Evolutionary conservation across 2,329 filamentous ascomycete genomes (phyloP).

Genomic region (Didymella segeticola): DNA sequence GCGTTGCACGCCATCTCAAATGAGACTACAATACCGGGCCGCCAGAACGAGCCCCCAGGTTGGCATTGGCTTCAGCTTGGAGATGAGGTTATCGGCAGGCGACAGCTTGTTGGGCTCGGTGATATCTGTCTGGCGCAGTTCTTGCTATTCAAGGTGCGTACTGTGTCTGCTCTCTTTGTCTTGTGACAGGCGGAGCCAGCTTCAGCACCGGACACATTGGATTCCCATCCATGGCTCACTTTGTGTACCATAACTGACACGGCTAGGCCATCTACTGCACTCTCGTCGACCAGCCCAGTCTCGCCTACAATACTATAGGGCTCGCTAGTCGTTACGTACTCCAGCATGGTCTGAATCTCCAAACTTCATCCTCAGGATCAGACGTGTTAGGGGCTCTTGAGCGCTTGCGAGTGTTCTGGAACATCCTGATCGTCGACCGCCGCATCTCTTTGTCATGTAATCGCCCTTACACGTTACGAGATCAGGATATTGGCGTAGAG

Average conservation of each 20-base stretch:
- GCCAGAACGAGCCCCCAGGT: constrained; percentile 22
- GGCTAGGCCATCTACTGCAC: constrained; percentile 35
- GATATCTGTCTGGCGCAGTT: constrained; percentile 38
- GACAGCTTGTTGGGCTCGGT: constrained; percentile 27
- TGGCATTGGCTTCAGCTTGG: constrained; percentile 42
- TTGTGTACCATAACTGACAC: not conserved
- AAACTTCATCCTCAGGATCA: constrained; percentile 27
- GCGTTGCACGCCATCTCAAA: constrained; percentile 25
- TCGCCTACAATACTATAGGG: constrained; percentile 41
- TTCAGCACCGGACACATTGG: not conserved
- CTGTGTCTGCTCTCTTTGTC: not conserved
- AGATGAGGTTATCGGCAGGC: constrained; percentile 36
- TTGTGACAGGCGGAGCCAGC: not conserved
- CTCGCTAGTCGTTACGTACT: constrained; percentile 37
- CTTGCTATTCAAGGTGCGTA: constrained; percentile 35
- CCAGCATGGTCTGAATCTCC: constrained; percentile 39
- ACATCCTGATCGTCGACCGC: constrained; percentile 34
- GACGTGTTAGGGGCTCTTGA: constrained; percentile 26
- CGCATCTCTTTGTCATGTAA: constrained; percentile 41
- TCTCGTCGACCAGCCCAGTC: constrained; percentile 34
- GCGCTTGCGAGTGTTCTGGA: constrained; percentile 41
- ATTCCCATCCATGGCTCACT: not conserved
- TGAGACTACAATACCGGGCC: constrained; percentile 1
- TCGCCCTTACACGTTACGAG: constrained; percentile 39
- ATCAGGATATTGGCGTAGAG: constrained; percentile 37